Conservation (phyloP, 257 asterid genomes). For the Ilex asprella region DNA sequence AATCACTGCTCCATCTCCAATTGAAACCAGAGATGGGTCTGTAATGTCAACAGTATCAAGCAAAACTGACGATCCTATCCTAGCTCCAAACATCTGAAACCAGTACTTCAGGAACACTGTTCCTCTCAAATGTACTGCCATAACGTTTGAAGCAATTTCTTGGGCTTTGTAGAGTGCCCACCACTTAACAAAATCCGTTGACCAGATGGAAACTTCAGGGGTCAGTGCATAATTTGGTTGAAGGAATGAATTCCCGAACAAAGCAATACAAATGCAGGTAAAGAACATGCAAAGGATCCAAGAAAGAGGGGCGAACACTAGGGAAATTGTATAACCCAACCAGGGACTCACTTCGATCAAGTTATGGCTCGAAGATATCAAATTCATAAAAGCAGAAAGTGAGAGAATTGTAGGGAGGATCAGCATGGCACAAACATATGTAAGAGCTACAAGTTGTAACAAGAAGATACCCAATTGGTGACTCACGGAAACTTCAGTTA, state of each 20-base stretch:
- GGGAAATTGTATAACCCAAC: conserved; percentile 30
- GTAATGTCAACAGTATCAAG: conserved; percentile 61
- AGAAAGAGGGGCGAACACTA: conserved; percentile 48
- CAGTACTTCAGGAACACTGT: conserved; percentile 60
- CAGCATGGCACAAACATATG: conserved; percentile 41
- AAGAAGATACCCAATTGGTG: conserved; percentile 33
- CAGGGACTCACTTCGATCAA: conserved; percentile 25
- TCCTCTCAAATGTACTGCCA: conserved; percentile 70
- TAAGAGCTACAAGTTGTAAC: conserved; percentile 51
- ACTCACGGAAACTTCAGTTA: conserved; percentile 37
- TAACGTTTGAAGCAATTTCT: conserved; percentile 54
- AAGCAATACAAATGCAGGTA: conserved; percentile 47
- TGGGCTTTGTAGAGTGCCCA: conserved; percentile 77
- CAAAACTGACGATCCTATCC: conserved; percentile 56
- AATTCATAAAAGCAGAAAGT: conserved; percentile 33
- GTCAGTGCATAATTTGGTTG: conserved; percentile 58
- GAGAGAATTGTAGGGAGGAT: conserved; percentile 52
- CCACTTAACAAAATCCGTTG: conserved; percentile 62
- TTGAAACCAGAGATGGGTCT: conserved; percentile 61
- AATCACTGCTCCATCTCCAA: conserved; percentile 51
- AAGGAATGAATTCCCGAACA: conserved; percentile 64
- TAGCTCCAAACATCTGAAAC: conserved; percentile 66
- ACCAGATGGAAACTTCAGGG: conserved; percentile 54
- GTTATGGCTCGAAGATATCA: conserved; percentile 20
- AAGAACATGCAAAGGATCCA: conserved; percentile 66